Base-by-base conservation (phyloP, 2,329 filamentous ascomycete genomes). In the Diaporthe humulicola region DNA sequence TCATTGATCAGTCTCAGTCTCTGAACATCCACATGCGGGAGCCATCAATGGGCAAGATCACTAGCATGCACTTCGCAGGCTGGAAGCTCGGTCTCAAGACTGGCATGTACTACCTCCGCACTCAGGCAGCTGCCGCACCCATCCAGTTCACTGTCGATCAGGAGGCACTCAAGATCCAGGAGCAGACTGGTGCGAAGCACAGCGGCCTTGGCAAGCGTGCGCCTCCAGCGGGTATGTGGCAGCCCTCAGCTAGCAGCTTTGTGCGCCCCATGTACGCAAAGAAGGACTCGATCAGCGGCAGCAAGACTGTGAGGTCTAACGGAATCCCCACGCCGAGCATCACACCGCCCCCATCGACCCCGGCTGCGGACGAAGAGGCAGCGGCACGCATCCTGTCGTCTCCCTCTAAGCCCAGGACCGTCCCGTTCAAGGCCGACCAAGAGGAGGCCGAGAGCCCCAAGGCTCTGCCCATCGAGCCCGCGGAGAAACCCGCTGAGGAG, bases 41-140 rank as follows among this genome's bases (percentile, higher is more conserved):
- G 82, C 97, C 97, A 56, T 98, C 96, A 70, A 98, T 99, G 96
- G 97, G 97, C 87, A 99, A 99, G 91, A 98, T 99, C 85, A 99
- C 97, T 75, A 97, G 94, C 85, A 99, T 99, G 97, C 97, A 99
- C 88, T 99, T 99, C 83, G 91, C 97, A 66, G 97, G 97, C 80
- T 99, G 97, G 97, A 99, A 98, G 90, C 93, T 98, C 78, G 97
- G 97, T 82, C 91, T 99, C 79, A 99, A 99, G 93, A 99, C 97
- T 48, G 97, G 97, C 88, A 98, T 99, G 97, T 99, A 99, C 92
- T 99, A 99, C 87, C 93, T 99, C 80, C 95, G 97, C 81, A 99
- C 97, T 64, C 97, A 98, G 92, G 97, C 97, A 77, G 97, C 97
- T 48, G 96, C 96, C 25, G 95, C 96, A 61, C 97, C 97, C 71